These are phyloP conservation scores for Datisca glomerata DNA, from an alignment of 306 rosid species.

Conservation along the genomic window DNA sequence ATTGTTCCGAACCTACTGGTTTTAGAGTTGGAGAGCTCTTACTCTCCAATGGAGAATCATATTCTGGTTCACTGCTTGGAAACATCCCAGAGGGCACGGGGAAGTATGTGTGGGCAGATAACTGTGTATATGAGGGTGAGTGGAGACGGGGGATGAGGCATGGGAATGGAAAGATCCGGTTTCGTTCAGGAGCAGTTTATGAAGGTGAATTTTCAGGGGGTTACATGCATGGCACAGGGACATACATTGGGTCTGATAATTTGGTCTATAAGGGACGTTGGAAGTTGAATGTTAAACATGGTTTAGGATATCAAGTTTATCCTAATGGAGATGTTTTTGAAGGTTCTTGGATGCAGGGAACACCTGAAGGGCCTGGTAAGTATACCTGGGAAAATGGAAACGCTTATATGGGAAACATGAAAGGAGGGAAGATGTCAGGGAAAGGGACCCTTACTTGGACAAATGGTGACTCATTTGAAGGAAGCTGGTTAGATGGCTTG, in stretches of 20 bases:
- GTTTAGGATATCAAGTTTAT: slow-evolving; percentile 80
- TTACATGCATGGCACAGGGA: slow-evolving; percentile 80
- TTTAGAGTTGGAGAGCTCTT: slow-evolving; percentile 62
- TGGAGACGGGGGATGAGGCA: slow-evolving; percentile 98
- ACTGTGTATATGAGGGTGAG: slow-evolving; percentile 83
- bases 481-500: slow-evolving; percentile 90
- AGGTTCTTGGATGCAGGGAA: slow-evolving; percentile 97
- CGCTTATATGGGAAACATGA: slow-evolving; percentile 90
- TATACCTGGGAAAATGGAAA: slow-evolving; percentile 85
- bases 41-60: slow-evolving; percentile 61
- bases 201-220: slow-evolving; percentile 94
- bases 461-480: slow-evolving; percentile 86
- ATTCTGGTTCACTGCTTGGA: slow-evolving; percentile 69
- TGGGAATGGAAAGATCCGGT: slow-evolving; percentile 58
- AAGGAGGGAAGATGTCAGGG: slow-evolving; percentile 89
- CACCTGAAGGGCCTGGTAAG: slow-evolving; percentile 94
- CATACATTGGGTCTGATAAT: slow-evolving; percentile 38
- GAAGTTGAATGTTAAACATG: slow-evolving; percentile 89
- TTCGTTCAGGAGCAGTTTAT: slow-evolving; percentile 64
- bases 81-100: slow-evolving; percentile 78
- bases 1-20: slow-evolving; percentile 45
- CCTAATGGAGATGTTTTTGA: slow-evolving; percentile 82
- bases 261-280: slow-evolving; percentile 82
- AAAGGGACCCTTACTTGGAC: slow-evolving; percentile 94
- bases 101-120: slow-evolving; percentile 80